phyloP scores from a whole-genome alignment of 805 yeast species.

The Isabelozyma gotoi region DNA sequence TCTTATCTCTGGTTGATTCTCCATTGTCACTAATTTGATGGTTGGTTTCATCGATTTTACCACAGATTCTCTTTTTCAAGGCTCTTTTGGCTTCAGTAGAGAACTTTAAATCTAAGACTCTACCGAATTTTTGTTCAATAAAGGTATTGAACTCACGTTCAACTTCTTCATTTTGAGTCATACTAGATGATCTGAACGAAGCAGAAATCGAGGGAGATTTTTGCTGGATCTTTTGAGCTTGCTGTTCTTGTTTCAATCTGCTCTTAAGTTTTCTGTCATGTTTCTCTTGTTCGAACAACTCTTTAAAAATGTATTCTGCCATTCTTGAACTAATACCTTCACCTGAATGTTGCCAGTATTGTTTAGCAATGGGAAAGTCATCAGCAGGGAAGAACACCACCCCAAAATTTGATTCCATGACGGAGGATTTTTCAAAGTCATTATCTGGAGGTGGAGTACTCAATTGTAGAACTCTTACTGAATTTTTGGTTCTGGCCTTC shows the following conservation, averaged over 20 bases:
- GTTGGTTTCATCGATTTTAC: slow-evolving; percentile 49
- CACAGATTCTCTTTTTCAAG: slow-evolving; percentile 72
- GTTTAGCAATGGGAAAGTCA: slow-evolving; percentile 65
- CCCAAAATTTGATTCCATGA: slow-evolving; percentile 68
- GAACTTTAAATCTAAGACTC: slow-evolving; percentile 77
- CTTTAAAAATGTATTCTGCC: slow-evolving; percentile 80
- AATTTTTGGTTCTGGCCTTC: slow-evolving; percentile 34
- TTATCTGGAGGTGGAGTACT: slow-evolving; percentile 66
- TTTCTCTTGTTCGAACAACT: slow-evolving; percentile 36
- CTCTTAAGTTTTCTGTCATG: slow-evolving; percentile 6
- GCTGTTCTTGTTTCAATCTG: slow-evolving; percentile 32
- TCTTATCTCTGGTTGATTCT: slow-evolving; percentile 25
- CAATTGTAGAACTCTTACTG: slow-evolving; percentile 66
- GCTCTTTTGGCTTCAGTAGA: slow-evolving; percentile 76
- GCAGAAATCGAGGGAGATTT: slow-evolving; percentile 33
- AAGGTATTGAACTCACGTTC: slow-evolving; percentile 61
- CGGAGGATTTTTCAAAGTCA: slow-evolving; percentile 57
- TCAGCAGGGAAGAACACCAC: slow-evolving; percentile 73
- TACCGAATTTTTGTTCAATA: slow-evolving; percentile 87
- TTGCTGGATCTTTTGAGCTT: slow-evolving; percentile 29
- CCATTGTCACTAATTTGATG: slow-evolving; percentile 26
- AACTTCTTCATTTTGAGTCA: slow-evolving; percentile 24
- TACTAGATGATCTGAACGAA: slow-evolving; percentile 19
- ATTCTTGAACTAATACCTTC: slow-evolving; percentile 92
- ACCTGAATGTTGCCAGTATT: slow-evolving; percentile 97